phyloP scores from a whole-genome alignment of 2,329 filamentous ascomycete species.

The Trichoderma sp. region DNA sequence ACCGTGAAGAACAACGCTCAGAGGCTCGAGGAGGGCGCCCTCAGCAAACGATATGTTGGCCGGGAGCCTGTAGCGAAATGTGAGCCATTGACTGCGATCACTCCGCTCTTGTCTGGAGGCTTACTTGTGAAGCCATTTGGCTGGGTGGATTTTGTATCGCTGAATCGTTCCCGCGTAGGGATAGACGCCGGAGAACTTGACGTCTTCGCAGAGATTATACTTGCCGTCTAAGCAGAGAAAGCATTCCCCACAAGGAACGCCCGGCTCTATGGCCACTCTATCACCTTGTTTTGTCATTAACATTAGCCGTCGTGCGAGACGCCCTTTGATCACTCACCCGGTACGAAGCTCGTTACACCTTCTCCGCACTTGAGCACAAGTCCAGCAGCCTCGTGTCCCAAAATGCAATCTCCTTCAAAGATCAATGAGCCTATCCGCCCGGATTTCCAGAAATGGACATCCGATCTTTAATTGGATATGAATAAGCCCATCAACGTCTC shows the following conservation, averaged over 20 bases:
- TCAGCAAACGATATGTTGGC: slow-evolving; percentile 3
- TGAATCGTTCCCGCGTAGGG: slow-evolving; percentile 1
- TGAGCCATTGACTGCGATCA: not conserved
- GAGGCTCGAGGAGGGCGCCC: slow-evolving; percentile 8
- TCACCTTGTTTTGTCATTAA: not conserved
- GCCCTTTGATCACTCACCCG: not conserved
- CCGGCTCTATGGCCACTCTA: slow-evolving; percentile 1
- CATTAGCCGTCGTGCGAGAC: not conserved
- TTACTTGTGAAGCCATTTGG: slow-evolving; percentile 15
- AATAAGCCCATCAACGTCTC: not conserved
- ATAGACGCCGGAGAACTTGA: slow-evolving; percentile 9
- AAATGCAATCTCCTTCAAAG: slow-evolving; percentile 8
- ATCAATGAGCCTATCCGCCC: slow-evolving; percentile 2
- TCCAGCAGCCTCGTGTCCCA: slow-evolving; percentile 7
- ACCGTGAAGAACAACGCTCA: slow-evolving; percentile 9
- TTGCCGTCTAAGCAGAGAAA: slow-evolving; percentile 9
- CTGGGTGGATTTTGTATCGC: not conserved
- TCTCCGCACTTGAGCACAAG: slow-evolving; percentile 6
- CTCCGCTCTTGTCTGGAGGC: not conserved
- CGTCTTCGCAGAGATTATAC: slow-evolving; percentile 5
- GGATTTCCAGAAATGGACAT: slow-evolving; percentile 16
- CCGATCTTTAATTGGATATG: not conserved
- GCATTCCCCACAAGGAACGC: slow-evolving; percentile 1
- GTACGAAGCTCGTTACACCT: not conserved
- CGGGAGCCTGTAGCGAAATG: not conserved